A percentile compares a stretch with the other conserved stretches of the same genome.
These are phyloP conservation scores for Cladophialophora chaetospira DNA, from an alignment of 2,329 filamentous ascomycete species.

Conservation along the genomic window DNA sequence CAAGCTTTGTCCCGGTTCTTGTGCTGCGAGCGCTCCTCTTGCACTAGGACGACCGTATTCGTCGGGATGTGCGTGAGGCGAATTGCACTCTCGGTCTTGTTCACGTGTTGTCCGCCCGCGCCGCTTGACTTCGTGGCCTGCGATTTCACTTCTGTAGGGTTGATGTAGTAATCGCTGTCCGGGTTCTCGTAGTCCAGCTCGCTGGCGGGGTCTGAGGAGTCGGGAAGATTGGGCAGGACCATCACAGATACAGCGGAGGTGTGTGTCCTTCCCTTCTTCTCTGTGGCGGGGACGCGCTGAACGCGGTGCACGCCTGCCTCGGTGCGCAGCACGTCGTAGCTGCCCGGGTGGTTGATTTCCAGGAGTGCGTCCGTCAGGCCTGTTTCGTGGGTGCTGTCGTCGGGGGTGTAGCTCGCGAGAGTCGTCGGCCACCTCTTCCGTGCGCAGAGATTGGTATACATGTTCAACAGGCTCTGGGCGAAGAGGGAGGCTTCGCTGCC, in stretches of 20 bases:
- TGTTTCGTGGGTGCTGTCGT: slow-evolving; percentile 60
- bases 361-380: slow-evolving; percentile 81
- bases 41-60: slow-evolving; percentile 83
- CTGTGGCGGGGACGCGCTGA: slow-evolving; percentile 88
- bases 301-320: slow-evolving; percentile 96
- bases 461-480: slow-evolving; percentile 79
- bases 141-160: slow-evolving; percentile 75
- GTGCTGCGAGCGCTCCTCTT: slow-evolving; percentile 87
- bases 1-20: slow-evolving; percentile 87
- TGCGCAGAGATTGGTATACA: slow-evolving; percentile 82
- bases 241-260: slow-evolving; percentile 91
- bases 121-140: slow-evolving; percentile 93
- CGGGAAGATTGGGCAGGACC: slow-evolving; percentile 81
- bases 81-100: slow-evolving; percentile 95
- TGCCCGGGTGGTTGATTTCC: slow-evolving; percentile 73
- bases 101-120: slow-evolving; percentile 95
- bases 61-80: slow-evolving; percentile 89
- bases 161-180: slow-evolving; percentile 86
- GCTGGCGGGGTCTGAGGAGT: slow-evolving; percentile 44
- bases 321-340: slow-evolving; percentile 78
- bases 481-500: slow-evolving; percentile 91
- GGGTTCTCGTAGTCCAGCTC: slow-evolving; percentile 74
- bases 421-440: slow-evolving; percentile 66
- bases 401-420: slow-evolving; percentile 79
- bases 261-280: slow-evolving; percentile 87